These are phyloP conservation scores for Apostasia ramifera DNA, from an alignment of 106 monocot genomes.

Conservation along the genomic window DNA sequence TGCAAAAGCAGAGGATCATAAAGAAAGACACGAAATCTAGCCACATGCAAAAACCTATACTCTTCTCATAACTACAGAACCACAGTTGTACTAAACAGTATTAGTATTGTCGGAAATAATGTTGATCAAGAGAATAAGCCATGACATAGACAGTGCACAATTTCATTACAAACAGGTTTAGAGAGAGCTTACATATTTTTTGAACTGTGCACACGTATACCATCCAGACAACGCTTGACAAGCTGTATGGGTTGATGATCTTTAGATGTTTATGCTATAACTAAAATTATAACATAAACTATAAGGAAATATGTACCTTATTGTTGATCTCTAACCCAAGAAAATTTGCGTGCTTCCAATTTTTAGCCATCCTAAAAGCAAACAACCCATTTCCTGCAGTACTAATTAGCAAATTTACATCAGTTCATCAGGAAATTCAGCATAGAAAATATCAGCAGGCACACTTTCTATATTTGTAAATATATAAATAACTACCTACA, in stretches of 20 bases:
- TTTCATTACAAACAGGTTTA: neutral
- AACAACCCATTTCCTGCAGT: slow-evolving; percentile 90
- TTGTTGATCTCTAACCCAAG: slow-evolving; percentile 86
- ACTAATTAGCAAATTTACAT: neutral
- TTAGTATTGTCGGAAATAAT: too few relatives aligned
- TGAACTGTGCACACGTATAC: slow-evolving; percentile 20
- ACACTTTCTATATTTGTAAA: too few relatives aligned
- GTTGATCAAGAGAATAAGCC: too few relatives aligned
- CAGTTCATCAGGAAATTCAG: too few relatives aligned
- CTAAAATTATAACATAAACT: neutral
- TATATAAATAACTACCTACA: too few relatives aligned
- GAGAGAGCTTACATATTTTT: slow-evolving; percentile 50
- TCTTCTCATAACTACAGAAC: too few relatives aligned
- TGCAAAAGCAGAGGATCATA: too few relatives aligned
- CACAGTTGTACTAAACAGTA: too few relatives aligned
- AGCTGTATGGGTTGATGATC: slow-evolving; percentile 42
- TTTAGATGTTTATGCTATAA: neutral
- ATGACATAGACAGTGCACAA: too few relatives aligned
- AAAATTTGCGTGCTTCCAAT: slow-evolving; percentile 51
- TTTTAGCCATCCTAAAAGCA: slow-evolving; percentile 69
- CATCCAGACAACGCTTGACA: slow-evolving; percentile 56
- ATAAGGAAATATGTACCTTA: slow-evolving; percentile 40
- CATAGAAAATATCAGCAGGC: too few relatives aligned
- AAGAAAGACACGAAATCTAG: too few relatives aligned
- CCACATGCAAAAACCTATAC: too few relatives aligned